Conservation (phyloP, 2,329 filamentous ascomycete genomes). For the Bipolaris oryzae region DNA sequence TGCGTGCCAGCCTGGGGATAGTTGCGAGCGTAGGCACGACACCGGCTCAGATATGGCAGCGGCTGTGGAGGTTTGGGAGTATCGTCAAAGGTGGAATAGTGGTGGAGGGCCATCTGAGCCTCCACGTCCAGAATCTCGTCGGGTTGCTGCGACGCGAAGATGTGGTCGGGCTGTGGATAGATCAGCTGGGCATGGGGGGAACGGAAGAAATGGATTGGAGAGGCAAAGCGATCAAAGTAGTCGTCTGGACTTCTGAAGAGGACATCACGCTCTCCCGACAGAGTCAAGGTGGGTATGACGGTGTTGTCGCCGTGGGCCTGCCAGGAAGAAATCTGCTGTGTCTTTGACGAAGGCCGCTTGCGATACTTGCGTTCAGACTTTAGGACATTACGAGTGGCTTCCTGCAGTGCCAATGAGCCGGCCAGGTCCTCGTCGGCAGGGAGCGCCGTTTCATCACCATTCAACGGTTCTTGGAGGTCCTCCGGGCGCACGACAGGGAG, state of each 20-base stretch:
- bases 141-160: conserved; percentile 34
- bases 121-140: conserved; percentile 40
- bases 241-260: conserved; percentile 52
- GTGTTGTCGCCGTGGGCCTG: conserved; percentile 32
- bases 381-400: conserved; percentile 10
- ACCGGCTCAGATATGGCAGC: conserved; percentile 33
- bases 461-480: conserved; percentile 38
- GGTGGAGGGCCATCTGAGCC: conserved; percentile 35
- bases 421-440: conserved; percentile 38
- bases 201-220: conserved; percentile 58
- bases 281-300: conserved; percentile 33
- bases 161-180: conserved; percentile 33
- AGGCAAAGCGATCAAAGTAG: conserved; percentile 58
- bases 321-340: conserved; percentile 35
- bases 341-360: conserved; percentile 28
- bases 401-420: conserved; percentile 16
- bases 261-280: conserved; percentile 43
- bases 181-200: conserved; percentile 47
- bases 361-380: conserved; percentile 13
- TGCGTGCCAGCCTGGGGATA: conserved; percentile 52
- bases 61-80: conserved; percentile 13
- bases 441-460: conserved; percentile 39
- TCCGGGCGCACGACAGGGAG: conserved; percentile 28
- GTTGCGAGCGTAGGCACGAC: conserved; percentile 46
- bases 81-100: conserved; percentile 32